These are phyloP conservation scores for Termitomyces bulborhizus DNA, from an alignment of 768 basidiomycete genomes.

Conservation along the genomic window DNA sequence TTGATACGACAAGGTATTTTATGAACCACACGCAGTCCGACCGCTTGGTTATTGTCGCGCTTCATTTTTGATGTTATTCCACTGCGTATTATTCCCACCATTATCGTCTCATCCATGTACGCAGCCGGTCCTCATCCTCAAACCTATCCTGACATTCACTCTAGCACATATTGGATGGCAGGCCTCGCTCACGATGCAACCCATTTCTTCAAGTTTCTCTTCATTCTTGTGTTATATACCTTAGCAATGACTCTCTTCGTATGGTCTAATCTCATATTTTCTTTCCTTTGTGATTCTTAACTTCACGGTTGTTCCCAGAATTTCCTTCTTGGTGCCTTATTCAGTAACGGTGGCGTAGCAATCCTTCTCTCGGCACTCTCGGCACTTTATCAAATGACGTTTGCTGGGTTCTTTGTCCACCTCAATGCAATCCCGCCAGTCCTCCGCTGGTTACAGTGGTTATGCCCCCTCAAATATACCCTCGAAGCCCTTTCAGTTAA, in stretches of 20 bases:
- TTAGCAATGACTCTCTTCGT: slow-evolving; percentile 85
- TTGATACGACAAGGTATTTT: not conserved
- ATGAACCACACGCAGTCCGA: slow-evolving; percentile 46
- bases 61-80: slow-evolving; percentile 88
- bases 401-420: slow-evolving; percentile 91
- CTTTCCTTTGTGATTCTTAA: not conserved
- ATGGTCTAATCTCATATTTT: slow-evolving; percentile 19
- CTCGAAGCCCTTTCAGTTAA: slow-evolving; percentile 89
- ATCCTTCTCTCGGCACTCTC: slow-evolving; percentile 79
- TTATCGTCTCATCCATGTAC: slow-evolving; percentile 80
- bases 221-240: slow-evolving; percentile 82
- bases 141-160: slow-evolving; percentile 1
- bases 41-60: slow-evolving; percentile 87
- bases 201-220: slow-evolving; percentile 91
- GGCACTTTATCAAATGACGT: slow-evolving; percentile 80
- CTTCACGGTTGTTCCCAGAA: slow-evolving; percentile 42
- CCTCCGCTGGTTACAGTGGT: slow-evolving; percentile 89
- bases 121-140: slow-evolving; percentile 17
- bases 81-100: slow-evolving; percentile 81
- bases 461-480: slow-evolving; percentile 77
- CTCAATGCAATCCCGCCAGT: slow-evolving; percentile 81
- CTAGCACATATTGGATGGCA: slow-evolving; percentile 92
- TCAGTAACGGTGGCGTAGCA: slow-evolving; percentile 85
- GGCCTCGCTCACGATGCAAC: slow-evolving; percentile 74
- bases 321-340: slow-evolving; percentile 80